Evolutionary conservation across 495 filamentous ascomycete genomes (phyloP).

Genomic region (Hypoxylon lenormandii): DNA sequence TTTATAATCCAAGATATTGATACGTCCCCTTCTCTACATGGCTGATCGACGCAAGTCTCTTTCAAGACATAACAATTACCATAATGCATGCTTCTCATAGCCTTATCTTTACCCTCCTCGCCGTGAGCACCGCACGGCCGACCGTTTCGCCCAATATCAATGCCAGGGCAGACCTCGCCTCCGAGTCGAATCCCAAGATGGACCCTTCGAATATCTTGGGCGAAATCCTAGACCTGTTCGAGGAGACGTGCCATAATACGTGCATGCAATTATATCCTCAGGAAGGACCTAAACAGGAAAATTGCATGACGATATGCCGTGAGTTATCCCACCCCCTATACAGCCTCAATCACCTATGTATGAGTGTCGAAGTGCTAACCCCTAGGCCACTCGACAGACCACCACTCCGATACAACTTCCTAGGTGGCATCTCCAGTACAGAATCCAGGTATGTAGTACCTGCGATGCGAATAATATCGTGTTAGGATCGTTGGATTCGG

Average conservation of each 20-base stretch:
- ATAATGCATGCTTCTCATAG: slow-evolving; percentile 27
- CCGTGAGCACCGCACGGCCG: slow-evolving; percentile 15
- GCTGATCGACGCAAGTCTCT: neutral
- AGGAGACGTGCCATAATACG: slow-evolving; percentile 31
- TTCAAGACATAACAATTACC: neutral
- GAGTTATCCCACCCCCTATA: slow-evolving; percentile 7
- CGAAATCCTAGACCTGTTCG: slow-evolving; percentile 21
- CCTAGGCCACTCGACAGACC: slow-evolving; percentile 11
- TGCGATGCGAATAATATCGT: neutral
- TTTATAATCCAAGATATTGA: slow-evolving; percentile 1
- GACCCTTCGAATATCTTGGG: slow-evolving; percentile 5
- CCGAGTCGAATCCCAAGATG: neutral
- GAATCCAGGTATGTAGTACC: slow-evolving; percentile 12
- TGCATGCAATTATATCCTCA: slow-evolving; percentile 32
- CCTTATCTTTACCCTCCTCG: slow-evolving; percentile 18
- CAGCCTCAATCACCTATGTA: neutral
- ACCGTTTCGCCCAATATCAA: slow-evolving; percentile 2
- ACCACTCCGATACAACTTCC: slow-evolving; percentile 14
- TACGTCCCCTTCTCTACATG: neutral
- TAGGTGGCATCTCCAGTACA: neutral
- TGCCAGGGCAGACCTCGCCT: neutral
- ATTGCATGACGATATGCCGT: slow-evolving; percentile 42
- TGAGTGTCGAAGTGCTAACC: neutral
- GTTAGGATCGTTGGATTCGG: neutral
- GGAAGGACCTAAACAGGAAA: slow-evolving; percentile 17